Base-by-base conservation (phyloP, 164 flowering plant species). In the Brasenia schreberi region DNA sequence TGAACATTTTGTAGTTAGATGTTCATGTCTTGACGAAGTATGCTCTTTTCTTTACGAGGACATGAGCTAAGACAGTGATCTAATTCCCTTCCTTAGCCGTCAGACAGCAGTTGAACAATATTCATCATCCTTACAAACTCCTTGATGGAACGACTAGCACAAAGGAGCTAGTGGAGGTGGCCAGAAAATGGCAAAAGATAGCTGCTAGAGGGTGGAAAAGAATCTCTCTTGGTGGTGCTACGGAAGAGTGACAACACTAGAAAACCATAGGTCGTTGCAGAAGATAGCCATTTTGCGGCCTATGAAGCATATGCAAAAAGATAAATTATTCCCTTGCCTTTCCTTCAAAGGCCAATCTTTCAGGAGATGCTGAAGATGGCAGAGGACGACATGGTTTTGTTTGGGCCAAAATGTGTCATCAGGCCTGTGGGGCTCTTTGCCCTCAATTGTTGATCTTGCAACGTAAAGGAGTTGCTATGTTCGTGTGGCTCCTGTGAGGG, bases 311-410 rank as follows among this genome's bases (percentile, higher is more conserved):
- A 62, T 61, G 65, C 59, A 7, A 44, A 39, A 19, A 56, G 65
- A 7, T 68, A 43, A 45, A 18, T 18, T 18, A 43, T 68, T 45
- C 70, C 70, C 10, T 42, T 68, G 60, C 10, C 4, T 19, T 62
- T 14, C 49, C 59, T 68, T 14, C 5, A 62, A 7, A 43, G 33
- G 19, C 44, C 64, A 23, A 53, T 71, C 66, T 62, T 66, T 42
- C 27, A 10, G 66, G 68, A 70, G 62, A 61, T 70, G 9, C 56
- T 70, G 7, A 70, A 66, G 52, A 65, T 70, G 68, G 43, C 65
- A 1, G 73, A 65, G 49, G 65, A 44, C 1, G 68, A 33, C 39
- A 33, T 33, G 4, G 39, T 33, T 33, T 33, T 33, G 39, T 33
- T 4, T 33, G 39, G 39, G 39, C 39, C 39, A 33, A 33, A 33